These are phyloP conservation scores for Cercospora beticola DNA, from an alignment of 2,329 filamentous ascomycete species.

Conservation along the genomic window DNA sequence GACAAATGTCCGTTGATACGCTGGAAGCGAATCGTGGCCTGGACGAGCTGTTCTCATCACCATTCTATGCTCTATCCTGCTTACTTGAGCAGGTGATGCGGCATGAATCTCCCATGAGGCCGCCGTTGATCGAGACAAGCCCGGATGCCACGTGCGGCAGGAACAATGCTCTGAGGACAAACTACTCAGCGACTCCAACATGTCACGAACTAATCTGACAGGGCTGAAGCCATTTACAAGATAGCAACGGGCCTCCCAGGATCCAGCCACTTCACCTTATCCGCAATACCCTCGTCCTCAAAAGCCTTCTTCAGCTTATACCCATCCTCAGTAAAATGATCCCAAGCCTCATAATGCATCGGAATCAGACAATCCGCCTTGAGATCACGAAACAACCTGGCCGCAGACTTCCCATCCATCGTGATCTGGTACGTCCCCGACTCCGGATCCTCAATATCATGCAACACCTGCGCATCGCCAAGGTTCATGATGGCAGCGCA, in stretches of 20 bases:
- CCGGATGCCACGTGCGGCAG: background rate
- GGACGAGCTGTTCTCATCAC: background rate
- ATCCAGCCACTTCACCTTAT: background rate
- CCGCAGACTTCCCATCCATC: background rate
- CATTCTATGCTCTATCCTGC: background rate
- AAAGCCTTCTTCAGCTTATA: background rate
- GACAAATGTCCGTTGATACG: background rate
- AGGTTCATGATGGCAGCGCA: background rate
- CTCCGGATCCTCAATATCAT: background rate
- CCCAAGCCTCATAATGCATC: background rate
- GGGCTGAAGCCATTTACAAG: background rate
- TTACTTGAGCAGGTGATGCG: background rate
- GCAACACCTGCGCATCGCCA: background rate
- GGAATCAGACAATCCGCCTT: background rate
- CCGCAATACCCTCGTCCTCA: background rate
- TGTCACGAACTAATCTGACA: background rate
- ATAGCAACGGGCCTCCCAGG: background rate
- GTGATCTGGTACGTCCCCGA: background rate
- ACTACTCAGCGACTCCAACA: background rate
- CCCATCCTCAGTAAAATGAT: background rate
- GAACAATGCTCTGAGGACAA: background rate
- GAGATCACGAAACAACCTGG: background rate
- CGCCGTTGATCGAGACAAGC: background rate
- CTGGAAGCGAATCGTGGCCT: background rate
- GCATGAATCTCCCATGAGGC: too few species aligned